Conservation (phyloP, 2,329 filamentous ascomycete genomes). For the Beauveria caledonica region DNA sequence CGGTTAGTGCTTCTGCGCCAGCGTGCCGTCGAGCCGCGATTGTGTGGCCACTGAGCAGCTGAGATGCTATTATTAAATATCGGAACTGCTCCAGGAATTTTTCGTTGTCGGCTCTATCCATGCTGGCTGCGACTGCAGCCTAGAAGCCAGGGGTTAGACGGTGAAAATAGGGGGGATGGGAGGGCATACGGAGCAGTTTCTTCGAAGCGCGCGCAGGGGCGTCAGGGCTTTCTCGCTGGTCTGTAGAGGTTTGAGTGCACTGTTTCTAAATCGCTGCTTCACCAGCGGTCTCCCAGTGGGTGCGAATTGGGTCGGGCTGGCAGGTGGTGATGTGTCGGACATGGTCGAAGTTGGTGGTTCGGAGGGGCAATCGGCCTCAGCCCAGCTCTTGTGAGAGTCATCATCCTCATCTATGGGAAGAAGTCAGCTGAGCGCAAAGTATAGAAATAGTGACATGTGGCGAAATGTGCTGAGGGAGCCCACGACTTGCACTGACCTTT, state of each 20-base stretch:
- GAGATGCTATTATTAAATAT: slow-evolving; percentile 86
- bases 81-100: slow-evolving; percentile 88
- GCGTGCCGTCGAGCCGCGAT: slow-evolving; percentile 31
- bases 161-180: background rate
- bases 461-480: background rate
- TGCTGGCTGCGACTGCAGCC: slow-evolving; percentile 61
- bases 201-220: slow-evolving; percentile 37
- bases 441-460: background rate
- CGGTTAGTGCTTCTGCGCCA: slow-evolving; percentile 14
- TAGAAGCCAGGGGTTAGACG: slow-evolving; percentile 23
- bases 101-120: slow-evolving; percentile 71
- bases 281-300: slow-evolving; percentile 48
- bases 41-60: slow-evolving; percentile 68
- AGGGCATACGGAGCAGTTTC: slow-evolving; percentile 43
- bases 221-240: slow-evolving; percentile 26
- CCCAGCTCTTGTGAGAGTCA: slow-evolving; percentile 38
- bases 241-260: slow-evolving; percentile 34
- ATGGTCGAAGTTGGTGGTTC: slow-evolving; percentile 22
- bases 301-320: slow-evolving; percentile 44
- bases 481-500: slow-evolving; percentile 53
- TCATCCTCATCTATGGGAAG: slow-evolving; percentile 36
- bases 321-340: slow-evolving; percentile 37
- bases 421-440: background rate
- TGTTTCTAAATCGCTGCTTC: slow-evolving; percentile 43
- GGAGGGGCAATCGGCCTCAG: slow-evolving; percentile 30